These are phyloP conservation scores for Leonotis leonurus DNA, from an alignment of 257 asterid species.

Conservation along the genomic window DNA sequence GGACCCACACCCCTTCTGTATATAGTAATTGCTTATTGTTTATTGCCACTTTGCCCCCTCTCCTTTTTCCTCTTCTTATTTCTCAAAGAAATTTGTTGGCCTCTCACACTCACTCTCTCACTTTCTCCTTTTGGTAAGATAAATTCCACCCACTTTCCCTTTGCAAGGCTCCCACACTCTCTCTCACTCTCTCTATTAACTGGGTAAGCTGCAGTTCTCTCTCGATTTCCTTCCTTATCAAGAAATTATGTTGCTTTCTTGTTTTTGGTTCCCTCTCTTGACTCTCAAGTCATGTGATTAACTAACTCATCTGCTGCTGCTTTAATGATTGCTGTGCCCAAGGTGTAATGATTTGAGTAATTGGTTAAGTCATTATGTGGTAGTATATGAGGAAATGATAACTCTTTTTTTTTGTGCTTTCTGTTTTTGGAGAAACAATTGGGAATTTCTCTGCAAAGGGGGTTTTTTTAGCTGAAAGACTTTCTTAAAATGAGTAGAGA, in stretches of 20 bases:
- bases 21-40: slow-evolving; percentile 10
- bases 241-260: neutral
- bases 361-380: neutral
- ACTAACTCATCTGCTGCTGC: slow-evolving; percentile 17
- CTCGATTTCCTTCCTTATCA: slow-evolving; percentile 9
- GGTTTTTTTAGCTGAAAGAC: slow-evolving; percentile 9
- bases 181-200: neutral
- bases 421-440: slow-evolving; percentile 21
- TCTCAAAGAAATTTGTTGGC: neutral
- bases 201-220: slow-evolving; percentile 23
- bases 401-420: neutral
- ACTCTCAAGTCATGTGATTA: neutral
- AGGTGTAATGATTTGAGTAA: slow-evolving; percentile 2
- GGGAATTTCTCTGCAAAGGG: neutral
- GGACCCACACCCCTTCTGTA: slow-evolving; percentile 9
- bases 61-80: neutral
- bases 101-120: neutral
- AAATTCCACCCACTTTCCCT: neutral
- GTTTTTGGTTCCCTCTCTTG: too few relatives aligned
- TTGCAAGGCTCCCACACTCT: slow-evolving; percentile 8
- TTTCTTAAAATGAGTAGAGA: slow-evolving; percentile 8
- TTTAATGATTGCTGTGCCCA: slow-evolving; percentile 15
- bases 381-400: neutral
- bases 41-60: neutral
- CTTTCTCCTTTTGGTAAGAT: slow-evolving; percentile 41